A percentile compares a stretch with the other conserved stretches of the same genome.
Evolutionary conservation across 1,284 basidiomycete genomes (phyloP).

Genomic region (Cryptococcus floricola): DNA sequence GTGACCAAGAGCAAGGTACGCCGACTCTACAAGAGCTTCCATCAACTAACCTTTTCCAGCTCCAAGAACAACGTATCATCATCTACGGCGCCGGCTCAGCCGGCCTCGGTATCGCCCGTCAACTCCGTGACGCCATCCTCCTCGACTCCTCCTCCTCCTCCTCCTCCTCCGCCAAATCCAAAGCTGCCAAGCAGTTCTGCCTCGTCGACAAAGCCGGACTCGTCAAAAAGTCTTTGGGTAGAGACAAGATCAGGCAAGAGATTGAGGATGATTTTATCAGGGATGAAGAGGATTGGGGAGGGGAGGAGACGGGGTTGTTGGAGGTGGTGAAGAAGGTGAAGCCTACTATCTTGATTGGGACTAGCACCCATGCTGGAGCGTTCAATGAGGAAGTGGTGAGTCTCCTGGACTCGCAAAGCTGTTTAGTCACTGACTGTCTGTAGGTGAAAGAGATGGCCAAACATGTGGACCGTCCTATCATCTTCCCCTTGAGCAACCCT

Average conservation of each 20-base stretch:
- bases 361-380: constrained; percentile 71
- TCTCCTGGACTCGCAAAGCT: background rate
- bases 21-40: constrained; percentile 57
- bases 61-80: constrained; percentile 70
- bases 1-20: constrained; percentile 58
- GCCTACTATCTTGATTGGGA: constrained; percentile 74
- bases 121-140: constrained; percentile 66
- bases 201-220: constrained; percentile 52
- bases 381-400: constrained; percentile 66
- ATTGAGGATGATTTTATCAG: constrained; percentile 59
- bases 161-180: constrained; percentile 31
- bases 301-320: constrained; percentile 56
- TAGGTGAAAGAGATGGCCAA: constrained; percentile 63
- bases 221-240: constrained; percentile 51
- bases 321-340: constrained; percentile 66
- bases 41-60: constrained; percentile 59
- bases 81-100: constrained; percentile 78
- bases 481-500: constrained; percentile 75
- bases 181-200: constrained; percentile 65
- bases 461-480: constrained; percentile 67
- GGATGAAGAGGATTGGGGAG: constrained; percentile 47
- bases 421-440: background rate
- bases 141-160: constrained; percentile 49
- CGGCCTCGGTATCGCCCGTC: constrained; percentile 65
- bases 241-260: constrained; percentile 55